phyloP scores from a whole-genome alignment of 2,329 filamentous ascomycete genomes.

The Claviceps maximensis region DNA sequence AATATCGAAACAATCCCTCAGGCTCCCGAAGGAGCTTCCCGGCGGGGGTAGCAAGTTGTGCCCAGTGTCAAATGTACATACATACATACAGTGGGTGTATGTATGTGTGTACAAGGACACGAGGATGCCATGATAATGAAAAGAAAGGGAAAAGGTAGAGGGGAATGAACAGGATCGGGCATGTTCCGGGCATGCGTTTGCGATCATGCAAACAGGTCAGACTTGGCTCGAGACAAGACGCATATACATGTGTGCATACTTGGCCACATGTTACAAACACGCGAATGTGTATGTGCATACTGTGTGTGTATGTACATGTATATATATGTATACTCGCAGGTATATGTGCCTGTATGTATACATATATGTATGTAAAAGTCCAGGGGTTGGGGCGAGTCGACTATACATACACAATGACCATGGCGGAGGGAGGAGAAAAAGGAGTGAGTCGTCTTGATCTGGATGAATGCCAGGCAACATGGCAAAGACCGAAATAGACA shows the following conservation, averaged over 20 bases:
- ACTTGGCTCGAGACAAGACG: background rate
- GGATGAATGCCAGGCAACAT: too few species aligned
- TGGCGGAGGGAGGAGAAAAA: too few species aligned
- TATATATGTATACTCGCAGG: background rate
- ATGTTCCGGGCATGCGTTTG: slow-evolving; percentile 1
- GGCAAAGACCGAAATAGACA: too few species aligned
- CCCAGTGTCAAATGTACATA: background rate
- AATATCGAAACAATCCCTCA: background rate
- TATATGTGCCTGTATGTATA: background rate
- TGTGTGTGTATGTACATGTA: background rate
- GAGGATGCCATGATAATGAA: background rate
- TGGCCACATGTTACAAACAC: background rate
- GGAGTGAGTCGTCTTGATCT: too few species aligned
- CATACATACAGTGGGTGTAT: too few species aligned
- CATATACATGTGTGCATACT: background rate
- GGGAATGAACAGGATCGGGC: background rate
- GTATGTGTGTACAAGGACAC: too few species aligned
- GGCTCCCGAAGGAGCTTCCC: background rate
- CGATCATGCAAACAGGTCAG: slow-evolving; percentile 1
- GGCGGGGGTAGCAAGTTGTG: background rate
- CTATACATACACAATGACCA: too few species aligned
- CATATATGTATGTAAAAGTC: background rate
- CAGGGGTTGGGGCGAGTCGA: too few species aligned
- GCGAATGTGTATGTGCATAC: background rate
- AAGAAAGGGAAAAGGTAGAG: background rate